These are phyloP conservation scores for Hawksworthiomyces lignivorus DNA, from an alignment of 2,329 filamentous ascomycete genomes.

Conservation along the genomic window DNA sequence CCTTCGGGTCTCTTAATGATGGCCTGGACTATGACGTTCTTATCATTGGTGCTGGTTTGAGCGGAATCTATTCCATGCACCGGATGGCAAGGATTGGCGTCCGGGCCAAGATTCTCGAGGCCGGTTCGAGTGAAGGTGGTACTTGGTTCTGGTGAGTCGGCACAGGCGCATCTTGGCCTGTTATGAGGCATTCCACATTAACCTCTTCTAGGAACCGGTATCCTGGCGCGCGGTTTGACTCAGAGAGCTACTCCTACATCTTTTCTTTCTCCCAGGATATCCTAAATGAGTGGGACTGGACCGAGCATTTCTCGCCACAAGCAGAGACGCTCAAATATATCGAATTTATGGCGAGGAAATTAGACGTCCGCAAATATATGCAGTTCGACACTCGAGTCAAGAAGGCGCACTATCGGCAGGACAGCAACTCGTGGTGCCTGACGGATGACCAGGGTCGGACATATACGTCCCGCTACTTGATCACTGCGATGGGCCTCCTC, in stretches of 20 bases:
- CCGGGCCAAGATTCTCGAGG: constrained; percentile 30
- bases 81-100: constrained; percentile 31
- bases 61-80: constrained; percentile 33
- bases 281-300: constrained; percentile 38
- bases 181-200: too few relatives aligned
- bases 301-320: constrained; percentile 30
- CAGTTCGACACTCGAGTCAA: constrained; percentile 36
- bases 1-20: constrained; percentile 9
- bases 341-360: constrained; percentile 34
- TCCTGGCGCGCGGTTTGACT: constrained; percentile 34
- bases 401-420: constrained; percentile 31
- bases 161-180: too few relatives aligned
- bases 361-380: constrained; percentile 35
- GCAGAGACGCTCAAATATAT: constrained; percentile 38
- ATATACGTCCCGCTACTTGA: constrained; percentile 34
- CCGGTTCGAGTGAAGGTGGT: constrained; percentile 32
- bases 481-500: constrained; percentile 39
- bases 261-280: constrained; percentile 27
- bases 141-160: constrained; percentile 34
- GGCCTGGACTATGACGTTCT: constrained; percentile 27
- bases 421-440: constrained; percentile 28
- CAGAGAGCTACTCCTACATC: constrained; percentile 26
- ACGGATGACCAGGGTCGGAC: constrained; percentile 31
- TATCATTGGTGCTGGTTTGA: constrained; percentile 32
- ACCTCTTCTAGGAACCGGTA: constrained; percentile 29